Conservation (phyloP, 2,329 filamentous ascomycete genomes). For the Xylariaceae sp. region DNA sequence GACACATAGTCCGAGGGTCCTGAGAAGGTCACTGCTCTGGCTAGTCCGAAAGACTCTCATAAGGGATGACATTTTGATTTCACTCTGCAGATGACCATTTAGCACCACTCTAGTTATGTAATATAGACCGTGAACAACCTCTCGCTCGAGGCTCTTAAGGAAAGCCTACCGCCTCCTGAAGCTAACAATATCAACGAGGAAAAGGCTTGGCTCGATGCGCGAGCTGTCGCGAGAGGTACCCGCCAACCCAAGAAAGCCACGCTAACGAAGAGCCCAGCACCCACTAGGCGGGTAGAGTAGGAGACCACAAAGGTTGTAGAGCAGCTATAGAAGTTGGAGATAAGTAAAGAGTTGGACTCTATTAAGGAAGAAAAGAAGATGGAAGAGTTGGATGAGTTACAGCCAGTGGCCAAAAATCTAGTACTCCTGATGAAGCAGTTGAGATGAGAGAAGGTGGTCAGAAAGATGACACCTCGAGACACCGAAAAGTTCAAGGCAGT, state of each 20-base stretch:
- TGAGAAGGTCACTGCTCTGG: constrained; percentile 1
- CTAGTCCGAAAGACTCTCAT: not conserved
- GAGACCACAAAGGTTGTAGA: too few relatives aligned
- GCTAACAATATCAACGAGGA: constrained; percentile 1
- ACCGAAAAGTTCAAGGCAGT: constrained; percentile 1
- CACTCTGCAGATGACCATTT: not conserved
- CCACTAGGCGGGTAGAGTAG: too few relatives aligned
- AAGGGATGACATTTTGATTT: not conserved
- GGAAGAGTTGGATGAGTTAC: too few relatives aligned
- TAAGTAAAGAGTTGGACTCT: too few relatives aligned
- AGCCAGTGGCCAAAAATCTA: too few relatives aligned
- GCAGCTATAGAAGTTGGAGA: too few relatives aligned
- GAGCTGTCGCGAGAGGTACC: not conserved
- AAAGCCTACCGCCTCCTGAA: not conserved
- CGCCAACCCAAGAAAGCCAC: not conserved
- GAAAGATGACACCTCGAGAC: too few relatives aligned
- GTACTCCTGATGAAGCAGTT: too few relatives aligned
- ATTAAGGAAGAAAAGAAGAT: too few relatives aligned
- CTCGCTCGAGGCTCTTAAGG: constrained; percentile 5
- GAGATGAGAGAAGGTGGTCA: too few relatives aligned
- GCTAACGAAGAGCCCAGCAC: too few relatives aligned
- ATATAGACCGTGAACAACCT: not conserved
- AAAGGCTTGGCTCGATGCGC: constrained; percentile 2
- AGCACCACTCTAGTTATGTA: not conserved
- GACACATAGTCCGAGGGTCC: constrained; percentile 12